phyloP scores from a whole-genome alignment of 2,329 filamentous ascomycete genomes.

The Colletotrichum paranaense region DNA sequence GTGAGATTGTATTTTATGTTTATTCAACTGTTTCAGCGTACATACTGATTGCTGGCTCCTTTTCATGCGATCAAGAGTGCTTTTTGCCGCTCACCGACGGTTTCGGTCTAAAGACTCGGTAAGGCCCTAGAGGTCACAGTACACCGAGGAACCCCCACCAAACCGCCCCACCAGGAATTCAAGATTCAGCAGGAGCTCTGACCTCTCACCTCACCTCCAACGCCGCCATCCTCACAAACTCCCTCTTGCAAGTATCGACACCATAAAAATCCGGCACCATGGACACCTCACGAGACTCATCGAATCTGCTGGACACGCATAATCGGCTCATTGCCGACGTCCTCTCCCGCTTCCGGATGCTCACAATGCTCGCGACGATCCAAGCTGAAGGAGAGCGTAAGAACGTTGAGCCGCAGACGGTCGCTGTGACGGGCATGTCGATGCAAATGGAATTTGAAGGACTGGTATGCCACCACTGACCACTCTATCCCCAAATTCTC shows the following conservation, averaged over 20 bases:
- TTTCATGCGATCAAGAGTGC: not conserved
- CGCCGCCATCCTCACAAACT: not conserved
- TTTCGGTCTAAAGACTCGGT: not conserved
- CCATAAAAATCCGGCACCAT: not conserved
- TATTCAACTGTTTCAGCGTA: too few species aligned
- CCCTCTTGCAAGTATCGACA: not conserved
- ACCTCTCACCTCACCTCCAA: not conserved
- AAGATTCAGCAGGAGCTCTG: not conserved
- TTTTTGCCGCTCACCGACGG: not conserved
- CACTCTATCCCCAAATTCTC: too few species aligned
- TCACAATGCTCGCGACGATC: slow-evolving; percentile 56
- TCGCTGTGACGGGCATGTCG: slow-evolving; percentile 55
- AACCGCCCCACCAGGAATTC: slow-evolving; percentile 9
- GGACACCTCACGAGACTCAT: slow-evolving; percentile 34
- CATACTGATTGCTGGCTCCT: not conserved
- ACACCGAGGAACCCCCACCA: slow-evolving; percentile 9
- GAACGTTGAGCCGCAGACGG: slow-evolving; percentile 53
- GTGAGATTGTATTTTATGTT: too few species aligned
- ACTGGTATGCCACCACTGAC: slow-evolving; percentile 42
- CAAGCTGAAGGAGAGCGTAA: slow-evolving; percentile 51
- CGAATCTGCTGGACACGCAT: slow-evolving; percentile 49
- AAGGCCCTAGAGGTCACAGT: not conserved
- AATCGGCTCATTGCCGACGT: slow-evolving; percentile 58
- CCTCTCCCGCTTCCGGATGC: slow-evolving; percentile 55
- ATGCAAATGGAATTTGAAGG: slow-evolving; percentile 60